Percentiles rank a stretch among this genome's conserved stretches.
These are phyloP conservation scores for Herpotrichia juniperi DNA, from an alignment of 2,329 filamentous ascomycete genomes.

Conservation along the genomic window DNA sequence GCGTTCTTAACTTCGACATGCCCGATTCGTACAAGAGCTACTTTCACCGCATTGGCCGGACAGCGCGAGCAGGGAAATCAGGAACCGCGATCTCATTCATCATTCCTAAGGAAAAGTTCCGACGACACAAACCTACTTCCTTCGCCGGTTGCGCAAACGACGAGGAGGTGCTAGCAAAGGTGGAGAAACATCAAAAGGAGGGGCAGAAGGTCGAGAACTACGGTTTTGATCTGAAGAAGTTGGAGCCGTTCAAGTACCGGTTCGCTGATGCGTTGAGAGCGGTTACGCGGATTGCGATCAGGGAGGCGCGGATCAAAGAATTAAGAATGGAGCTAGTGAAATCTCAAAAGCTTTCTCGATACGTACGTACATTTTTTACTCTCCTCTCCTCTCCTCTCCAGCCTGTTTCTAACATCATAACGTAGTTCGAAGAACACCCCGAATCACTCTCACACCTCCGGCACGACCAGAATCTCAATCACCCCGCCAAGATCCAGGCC, in stretches of 20 bases:
- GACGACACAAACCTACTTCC: conserved; percentile 87
- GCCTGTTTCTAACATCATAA: not conserved
- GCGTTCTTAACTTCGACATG: conserved; percentile 94
- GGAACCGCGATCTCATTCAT: conserved; percentile 98
- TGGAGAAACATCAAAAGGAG: conserved; percentile 80
- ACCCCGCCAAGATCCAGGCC: conserved; percentile 81
- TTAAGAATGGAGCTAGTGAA: conserved; percentile 88
- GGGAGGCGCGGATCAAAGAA: conserved; percentile 87
- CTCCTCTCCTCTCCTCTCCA: not conserved
- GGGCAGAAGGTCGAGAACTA: conserved; percentile 87
- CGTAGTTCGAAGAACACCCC: conserved; percentile 98
- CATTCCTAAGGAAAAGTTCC: conserved; percentile 78
- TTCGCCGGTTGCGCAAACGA: conserved; percentile 79
- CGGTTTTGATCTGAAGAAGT: conserved; percentile 90
- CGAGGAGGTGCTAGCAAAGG: conserved; percentile 81
- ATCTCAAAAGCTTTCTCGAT: conserved; percentile 86
- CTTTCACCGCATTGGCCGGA: conserved; percentile 94
- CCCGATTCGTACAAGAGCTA: conserved; percentile 88
- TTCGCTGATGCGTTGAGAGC: conserved; percentile 84
- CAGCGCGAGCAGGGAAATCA: conserved; percentile 85
- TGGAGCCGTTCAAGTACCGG: conserved; percentile 93
- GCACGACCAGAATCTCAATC: conserved; percentile 81
- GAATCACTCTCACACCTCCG: conserved; percentile 84
- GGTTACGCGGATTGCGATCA: conserved; percentile 86
- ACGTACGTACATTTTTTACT: conserved; percentile 10